Base-by-base conservation (phyloP, 192 early-diverging fungal genomes). In the Tieghemiomyces parasiticus region DNA sequence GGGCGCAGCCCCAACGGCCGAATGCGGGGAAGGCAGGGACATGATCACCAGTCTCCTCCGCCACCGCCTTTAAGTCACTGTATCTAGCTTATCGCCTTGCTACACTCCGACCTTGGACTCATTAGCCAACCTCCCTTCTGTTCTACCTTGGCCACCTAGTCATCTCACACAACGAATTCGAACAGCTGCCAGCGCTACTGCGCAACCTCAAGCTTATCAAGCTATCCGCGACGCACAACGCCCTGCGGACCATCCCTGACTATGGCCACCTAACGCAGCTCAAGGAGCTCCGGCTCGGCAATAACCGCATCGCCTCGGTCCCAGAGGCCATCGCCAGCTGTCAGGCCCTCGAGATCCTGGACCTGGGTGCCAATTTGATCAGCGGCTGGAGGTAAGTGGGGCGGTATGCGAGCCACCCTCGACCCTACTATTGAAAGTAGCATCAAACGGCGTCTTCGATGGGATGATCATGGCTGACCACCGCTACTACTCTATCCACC, bases 81-180 rank as follows among this genome's bases (percentile, higher is more conserved):
- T n/a, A n/a, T n/a, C n/a, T n/a, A n/a, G n/a, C n/a, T n/a, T n/a
- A n/a, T n/a, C n/a, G n/a, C n/a, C n/a, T n/a, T n/a, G n/a, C n/a
- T n/a, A n/a, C n/a, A n/a, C n/a, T n/a, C n/a, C n/a, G n/a, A n/a
- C n/a, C n/a, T n/a, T n/a, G n/a, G n/a, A n/a, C n/a, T n/a, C n/a
- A n/a, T n/a, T n/a, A n/a, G n/a, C n/a, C n/a, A n/a, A n/a, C n/a
- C n/a, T n/a, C n/a, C n/a, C n/a, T n/a, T n/a, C n/a, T n/a, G n/a
- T n/a, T n/a, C 30, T 46, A 25, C 25, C n/a, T 16, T 61, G 3
- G 34, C 34, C 16, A 60, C 8, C 19, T 19, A 68, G 88, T 92
- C 14, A 67, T 92, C 24, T 90, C 88, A 2, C 84, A 92, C 58
- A 92, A 92, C 76, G 60, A 78, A 50, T 65, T 92, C 52, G 65